Conservation (phyloP, 345 rosid species). For the Pelargonium nanum region DNA sequence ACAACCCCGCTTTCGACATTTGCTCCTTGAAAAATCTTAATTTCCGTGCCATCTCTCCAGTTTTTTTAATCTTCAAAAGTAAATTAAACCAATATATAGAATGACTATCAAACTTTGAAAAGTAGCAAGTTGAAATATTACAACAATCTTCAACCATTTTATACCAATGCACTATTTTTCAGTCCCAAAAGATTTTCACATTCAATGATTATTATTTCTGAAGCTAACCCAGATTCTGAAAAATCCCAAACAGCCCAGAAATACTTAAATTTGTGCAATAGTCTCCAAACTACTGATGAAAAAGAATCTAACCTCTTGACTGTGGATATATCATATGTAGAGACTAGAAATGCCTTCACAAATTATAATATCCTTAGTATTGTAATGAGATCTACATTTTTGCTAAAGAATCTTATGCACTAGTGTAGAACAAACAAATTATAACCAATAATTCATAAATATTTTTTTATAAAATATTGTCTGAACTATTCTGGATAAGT, state of each 20-base stretch:
- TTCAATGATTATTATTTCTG: neutral
- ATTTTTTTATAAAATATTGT: neutral
- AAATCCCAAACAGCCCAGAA: neutral
- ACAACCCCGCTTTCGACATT: slow-evolving; percentile 67
- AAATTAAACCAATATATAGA: slow-evolving; percentile 6
- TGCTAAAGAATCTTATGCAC: too few species aligned
- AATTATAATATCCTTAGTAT: neutral
- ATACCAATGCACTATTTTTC: neutral
- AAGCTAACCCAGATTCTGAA: neutral
- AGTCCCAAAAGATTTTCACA: neutral
- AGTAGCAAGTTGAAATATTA: neutral
- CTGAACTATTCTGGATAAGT: neutral
- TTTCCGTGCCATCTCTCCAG: slow-evolving; percentile 90
- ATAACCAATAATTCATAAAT: neutral
- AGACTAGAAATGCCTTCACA: neutral
- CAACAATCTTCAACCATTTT: neutral
- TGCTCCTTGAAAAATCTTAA: slow-evolving; percentile 80
- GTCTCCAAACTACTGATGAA: neutral
- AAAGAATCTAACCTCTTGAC: neutral
- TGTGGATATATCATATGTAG: neutral
- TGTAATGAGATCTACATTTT: neutral
- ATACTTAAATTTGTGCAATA: neutral
- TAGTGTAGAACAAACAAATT: too few species aligned
- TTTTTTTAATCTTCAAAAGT: slow-evolving; percentile 59
- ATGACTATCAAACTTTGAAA: neutral